Base-by-base conservation (phyloP, 805 yeast genomes). In the Candida patagonica region DNA sequence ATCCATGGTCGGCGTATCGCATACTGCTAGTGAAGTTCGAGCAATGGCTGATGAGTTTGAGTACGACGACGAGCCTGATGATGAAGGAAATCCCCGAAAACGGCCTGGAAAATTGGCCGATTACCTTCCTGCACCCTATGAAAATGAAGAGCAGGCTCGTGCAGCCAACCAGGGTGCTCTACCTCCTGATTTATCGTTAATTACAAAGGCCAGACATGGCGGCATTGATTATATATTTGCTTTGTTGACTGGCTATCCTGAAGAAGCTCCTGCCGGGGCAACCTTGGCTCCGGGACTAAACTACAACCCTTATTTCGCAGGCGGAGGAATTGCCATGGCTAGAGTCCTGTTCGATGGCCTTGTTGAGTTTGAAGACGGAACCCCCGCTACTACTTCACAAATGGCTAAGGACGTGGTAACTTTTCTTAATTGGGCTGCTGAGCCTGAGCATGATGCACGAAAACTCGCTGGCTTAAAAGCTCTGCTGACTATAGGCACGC, bases 291-390 rank as follows among this genome's bases (percentile, higher is more conserved):
- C 85, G 47, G 98, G 98, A 50, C 66, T 94, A 47, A 92, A 92
- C 80, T 92, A 92, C 71, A 92, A 92, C 76, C 98, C 98, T 60
- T 92, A 92, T 75, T 92, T 92, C 95, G 97, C 98, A 64, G 97
- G 97, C 70, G 97, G 98, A 52, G 75, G 96, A 31, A 89, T 92
- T 71, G 98, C 96, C 55, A 92, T 92, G 98, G 97, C 85, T 62
- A 84, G 98, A 72, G 97, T 89, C 44, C 74, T 92, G 65, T 92
- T 88, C 55, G 98, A 92, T 62, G 98, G 85, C 51, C 74, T 92
- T 60, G 98, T 92, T 50, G 98, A 92, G 73, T 92, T 79, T 68
- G 98, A 92, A 65, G 98, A 92, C 64, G 98, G 98, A 61, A 92
- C 98, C 44, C 95, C 94, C 44, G 97, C 98, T 40, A 79, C 97